phyloP scores from a whole-genome alignment of 805 yeast species.

The Cyberlindnera mississippiensis region DNA sequence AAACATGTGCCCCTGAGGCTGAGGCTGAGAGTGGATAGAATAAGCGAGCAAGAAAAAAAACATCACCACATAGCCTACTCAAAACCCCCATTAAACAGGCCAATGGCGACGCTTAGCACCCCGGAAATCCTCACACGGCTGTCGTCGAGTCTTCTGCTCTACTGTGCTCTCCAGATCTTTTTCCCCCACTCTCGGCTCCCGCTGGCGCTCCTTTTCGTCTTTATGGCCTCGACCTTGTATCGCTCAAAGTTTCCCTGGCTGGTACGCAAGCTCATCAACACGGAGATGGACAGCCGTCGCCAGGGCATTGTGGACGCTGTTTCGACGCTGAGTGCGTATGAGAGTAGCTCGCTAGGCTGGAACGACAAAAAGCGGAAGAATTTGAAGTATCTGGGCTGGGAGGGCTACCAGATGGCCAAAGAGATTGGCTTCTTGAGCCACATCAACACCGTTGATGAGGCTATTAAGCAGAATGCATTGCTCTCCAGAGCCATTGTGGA shows the following conservation, averaged over 20 bases:
- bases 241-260: conserved; percentile 23
- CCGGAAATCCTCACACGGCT: conserved; percentile 21
- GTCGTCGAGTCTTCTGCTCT: conserved; percentile 29
- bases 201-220: conserved; percentile 24
- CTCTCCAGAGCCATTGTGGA: conserved; percentile 44
- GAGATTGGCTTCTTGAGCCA: conserved; percentile 53
- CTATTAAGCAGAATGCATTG: conserved; percentile 44
- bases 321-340: conserved; percentile 44
- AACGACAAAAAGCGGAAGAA: conserved; percentile 43
- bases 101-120: background rate
- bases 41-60: background rate
- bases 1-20: too few species aligned
- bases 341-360: conserved; percentile 35
- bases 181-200: conserved; percentile 24
- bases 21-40: too few species aligned
- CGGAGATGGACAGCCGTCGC: conserved; percentile 22
- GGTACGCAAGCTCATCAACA: conserved; percentile 20
- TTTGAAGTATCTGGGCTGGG: conserved; percentile 45
- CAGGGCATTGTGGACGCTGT: conserved; percentile 36
- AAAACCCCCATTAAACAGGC: background rate
- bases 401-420: conserved; percentile 53
- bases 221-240: conserved; percentile 29
- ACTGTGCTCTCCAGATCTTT: conserved; percentile 25
- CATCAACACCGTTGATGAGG: conserved; percentile 44
- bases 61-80: too few species aligned